These are phyloP conservation scores for Dioscorea zingiberensis DNA, from an alignment of 106 monocot species.

Conservation along the genomic window DNA sequence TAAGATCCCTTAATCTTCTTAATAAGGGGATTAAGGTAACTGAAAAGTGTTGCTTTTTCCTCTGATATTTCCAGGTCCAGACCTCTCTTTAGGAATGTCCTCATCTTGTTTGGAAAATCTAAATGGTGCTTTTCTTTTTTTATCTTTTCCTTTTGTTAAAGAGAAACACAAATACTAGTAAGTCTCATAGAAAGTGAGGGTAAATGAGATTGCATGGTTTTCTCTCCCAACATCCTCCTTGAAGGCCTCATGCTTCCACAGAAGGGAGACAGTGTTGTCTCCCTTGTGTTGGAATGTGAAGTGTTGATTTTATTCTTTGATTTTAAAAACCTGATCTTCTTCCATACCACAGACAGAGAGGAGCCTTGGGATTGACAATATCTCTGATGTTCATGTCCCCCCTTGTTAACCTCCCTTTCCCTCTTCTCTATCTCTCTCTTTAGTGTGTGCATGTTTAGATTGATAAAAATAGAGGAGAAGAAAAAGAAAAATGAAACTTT, in stretches of 20 bases:
- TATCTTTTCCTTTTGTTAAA: background rate
- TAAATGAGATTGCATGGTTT: background rate
- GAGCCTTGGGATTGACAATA: background rate
- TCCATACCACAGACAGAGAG: background rate
- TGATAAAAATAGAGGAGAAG: too few species aligned
- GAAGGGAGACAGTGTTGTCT: slow-evolving; percentile 24
- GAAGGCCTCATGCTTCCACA: slow-evolving; percentile 17
- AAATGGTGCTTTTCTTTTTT: background rate
- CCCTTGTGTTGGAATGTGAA: slow-evolving; percentile 24
- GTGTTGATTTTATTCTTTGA: slow-evolving; percentile 12
- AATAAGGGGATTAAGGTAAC: too few species aligned
- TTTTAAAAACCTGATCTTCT: slow-evolving; percentile 12
- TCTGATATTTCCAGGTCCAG: background rate
- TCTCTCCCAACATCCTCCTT: background rate
- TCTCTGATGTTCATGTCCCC: background rate
- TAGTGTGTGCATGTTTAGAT: too few species aligned
- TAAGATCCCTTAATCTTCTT: too few species aligned
- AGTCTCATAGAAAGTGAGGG: background rate
- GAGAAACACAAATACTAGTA: background rate
- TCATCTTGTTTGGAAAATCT: background rate
- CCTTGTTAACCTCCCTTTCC: too few species aligned
- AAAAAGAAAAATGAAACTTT: too few species aligned
- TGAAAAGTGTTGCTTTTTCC: too few species aligned
- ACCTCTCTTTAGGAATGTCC: too few species aligned
- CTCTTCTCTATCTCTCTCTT: too few species aligned